Conservation (phyloP, 1,139 yeast species). For the Pichia sp. region DNA sequence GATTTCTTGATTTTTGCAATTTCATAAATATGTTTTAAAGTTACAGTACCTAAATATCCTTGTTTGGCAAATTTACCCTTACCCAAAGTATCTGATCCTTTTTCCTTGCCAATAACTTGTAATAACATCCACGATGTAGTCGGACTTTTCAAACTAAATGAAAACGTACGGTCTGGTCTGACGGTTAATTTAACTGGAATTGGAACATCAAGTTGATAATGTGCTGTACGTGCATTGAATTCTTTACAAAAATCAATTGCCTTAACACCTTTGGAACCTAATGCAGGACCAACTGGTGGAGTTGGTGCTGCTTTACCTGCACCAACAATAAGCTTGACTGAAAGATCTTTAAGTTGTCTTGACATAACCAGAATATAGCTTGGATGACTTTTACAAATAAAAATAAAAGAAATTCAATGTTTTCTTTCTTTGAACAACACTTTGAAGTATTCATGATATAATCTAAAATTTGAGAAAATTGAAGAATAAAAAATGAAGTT, state of each 20-base stretch:
- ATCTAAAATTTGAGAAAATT: background rate
- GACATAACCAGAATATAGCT: too few species aligned
- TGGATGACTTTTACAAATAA: too few species aligned
- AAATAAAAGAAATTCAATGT: too few species aligned
- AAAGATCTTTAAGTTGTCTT: conserved; percentile 32
- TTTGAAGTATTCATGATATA: background rate
- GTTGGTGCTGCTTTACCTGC: conserved; percentile 99
- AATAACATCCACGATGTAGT: conserved; percentile 83
- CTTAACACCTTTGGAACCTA: conserved; percentile 97
- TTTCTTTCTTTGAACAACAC: too few species aligned
- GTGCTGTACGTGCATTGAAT: conserved; percentile 94
- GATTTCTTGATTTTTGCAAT: conserved; percentile 90
- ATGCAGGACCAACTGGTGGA: conserved; percentile 98
- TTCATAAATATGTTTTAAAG: conserved; percentile 87
- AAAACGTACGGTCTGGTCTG: conserved; percentile 85
- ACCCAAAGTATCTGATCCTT: conserved; percentile 51
- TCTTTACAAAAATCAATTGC: conserved; percentile 98
- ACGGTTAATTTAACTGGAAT: conserved; percentile 80
- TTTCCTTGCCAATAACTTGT: conserved; percentile 76
- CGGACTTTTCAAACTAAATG: conserved; percentile 85
- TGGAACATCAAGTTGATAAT: conserved; percentile 77
- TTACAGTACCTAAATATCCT: conserved; percentile 58
- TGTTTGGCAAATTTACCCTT: conserved; percentile 33
- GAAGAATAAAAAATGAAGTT: background rate
- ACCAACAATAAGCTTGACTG: conserved; percentile 89